Base-by-base conservation (phyloP, 257 asterid species). In the Echium plantagineum region DNA sequence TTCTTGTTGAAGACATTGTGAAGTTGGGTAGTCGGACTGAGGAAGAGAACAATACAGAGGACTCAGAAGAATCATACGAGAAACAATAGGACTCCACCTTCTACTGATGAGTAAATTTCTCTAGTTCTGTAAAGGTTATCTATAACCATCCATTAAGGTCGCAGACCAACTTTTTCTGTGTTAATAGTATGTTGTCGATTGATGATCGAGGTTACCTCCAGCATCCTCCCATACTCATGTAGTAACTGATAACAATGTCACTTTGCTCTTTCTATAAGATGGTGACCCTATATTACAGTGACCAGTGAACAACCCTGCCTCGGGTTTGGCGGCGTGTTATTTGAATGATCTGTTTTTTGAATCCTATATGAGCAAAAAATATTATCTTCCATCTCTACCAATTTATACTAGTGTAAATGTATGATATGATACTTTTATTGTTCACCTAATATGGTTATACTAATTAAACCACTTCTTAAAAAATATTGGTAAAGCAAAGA, bases 1-100 rank as follows among this genome's bases (percentile, higher is more conserved):
- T 90, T 77, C 86, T 74, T 12, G 97, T 90, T 2, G 90, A 86
- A 74, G 94, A 86, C 74, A 90, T 84, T 21, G 97, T 90, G 66
- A 76, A 80, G 81, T 65, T 90, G 77, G 97, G 94, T 60, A 78
- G 88, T 63, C 85, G 86, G 9, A 54, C 71, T 21, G 81, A 80
- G 65, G 87, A 75, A 31, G 71, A 28, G 26, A 62, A 70, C 69
- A 58, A 57, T 60, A 49, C 73, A 35, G 81, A 66, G 49, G 86
- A 75, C 9, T 73, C 81, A 46, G 81, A 66, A 67, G 77, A 71
- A 48, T 61, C 52, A 55, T 76, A 78, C 75, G 49, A 58, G 12
- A 52, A 9, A 6, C 12, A 30, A 10, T 32, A 53, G 18, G 10
- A 9, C 13, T 21, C 31, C 22, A 6, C 52, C 22, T 22, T 58